A percentile compares a stretch with the other conserved stretches of the same genome.
Evolutionary conservation across 768 basidiomycete genomes (phyloP).

Genomic region (Erythrobasidium yunnanense): DNA sequence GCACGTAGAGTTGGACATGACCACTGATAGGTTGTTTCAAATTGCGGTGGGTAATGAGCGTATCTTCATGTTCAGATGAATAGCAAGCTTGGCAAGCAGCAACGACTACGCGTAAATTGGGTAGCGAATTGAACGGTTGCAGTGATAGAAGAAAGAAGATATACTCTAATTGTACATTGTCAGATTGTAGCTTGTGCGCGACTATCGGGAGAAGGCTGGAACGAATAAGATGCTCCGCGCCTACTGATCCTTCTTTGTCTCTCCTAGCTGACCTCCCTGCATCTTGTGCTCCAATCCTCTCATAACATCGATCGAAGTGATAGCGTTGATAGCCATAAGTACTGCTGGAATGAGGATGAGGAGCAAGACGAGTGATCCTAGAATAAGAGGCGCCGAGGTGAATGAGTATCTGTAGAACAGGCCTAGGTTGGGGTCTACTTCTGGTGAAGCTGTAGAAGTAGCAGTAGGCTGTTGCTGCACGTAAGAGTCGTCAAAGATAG

Average conservation of each 20-base stretch:
- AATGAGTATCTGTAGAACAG: conserved; percentile 17
- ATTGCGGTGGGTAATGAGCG: too few species aligned
- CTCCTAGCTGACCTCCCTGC: conserved; percentile 27
- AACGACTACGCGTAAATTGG: too few species aligned
- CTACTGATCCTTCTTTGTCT: conserved; percentile 25
- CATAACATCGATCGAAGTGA: conserved; percentile 31
- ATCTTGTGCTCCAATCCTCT: conserved; percentile 36
- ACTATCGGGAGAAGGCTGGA: too few species aligned
- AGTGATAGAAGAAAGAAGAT: too few species aligned
- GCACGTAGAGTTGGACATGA: too few species aligned
- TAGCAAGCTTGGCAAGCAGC: too few species aligned
- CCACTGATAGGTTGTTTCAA: too few species aligned
- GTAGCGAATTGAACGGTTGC: too few species aligned
- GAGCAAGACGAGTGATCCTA: conserved; percentile 28
- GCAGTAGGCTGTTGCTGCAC: not conserved
- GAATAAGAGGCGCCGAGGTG: not conserved
- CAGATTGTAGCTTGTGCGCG: too few species aligned
- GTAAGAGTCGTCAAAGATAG: conserved; percentile 5
- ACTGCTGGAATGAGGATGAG: conserved; percentile 32
- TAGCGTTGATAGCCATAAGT: conserved; percentile 25
- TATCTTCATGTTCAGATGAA: too few species aligned
- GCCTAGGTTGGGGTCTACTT: conserved; percentile 19
- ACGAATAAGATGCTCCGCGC: too few species aligned
- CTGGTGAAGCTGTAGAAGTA: not conserved
- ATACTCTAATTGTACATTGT: too few species aligned